phyloP scores from a whole-genome alignment of 2,329 filamentous ascomycete species.

The Cytospora leucostoma region DNA sequence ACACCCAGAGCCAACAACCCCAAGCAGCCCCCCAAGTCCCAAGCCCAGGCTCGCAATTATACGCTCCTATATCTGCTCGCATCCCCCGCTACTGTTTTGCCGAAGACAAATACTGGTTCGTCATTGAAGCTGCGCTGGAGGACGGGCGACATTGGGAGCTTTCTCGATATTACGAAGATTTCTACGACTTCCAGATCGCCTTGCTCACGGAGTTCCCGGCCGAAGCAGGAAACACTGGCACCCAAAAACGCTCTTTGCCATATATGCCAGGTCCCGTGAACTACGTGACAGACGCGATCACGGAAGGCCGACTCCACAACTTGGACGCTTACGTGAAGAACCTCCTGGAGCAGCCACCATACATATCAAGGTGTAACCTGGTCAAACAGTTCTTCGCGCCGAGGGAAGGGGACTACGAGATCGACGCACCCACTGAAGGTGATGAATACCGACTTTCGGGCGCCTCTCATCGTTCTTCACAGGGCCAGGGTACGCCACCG shows the following conservation, averaged over 20 bases:
- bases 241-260: constrained; percentile 78
- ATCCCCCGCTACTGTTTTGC: constrained; percentile 95
- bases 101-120: constrained; percentile 98
- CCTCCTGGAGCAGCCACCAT: constrained; percentile 75
- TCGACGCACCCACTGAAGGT: constrained; percentile 66
- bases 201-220: constrained; percentile 89
- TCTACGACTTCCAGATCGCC: constrained; percentile 97
- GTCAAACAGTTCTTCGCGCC: constrained; percentile 92
- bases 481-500: constrained; percentile 60
- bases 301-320: constrained; percentile 87
- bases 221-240: constrained; percentile 84
- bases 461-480: constrained; percentile 67
- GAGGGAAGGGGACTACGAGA: constrained; percentile 88
- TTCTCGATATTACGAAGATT: constrained; percentile 94
- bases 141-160: constrained; percentile 92
- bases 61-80: constrained; percentile 77
- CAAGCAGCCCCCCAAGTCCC: constrained; percentile 36
- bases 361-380: constrained; percentile 81
- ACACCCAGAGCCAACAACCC: constrained; percentile 35
- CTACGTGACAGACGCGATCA: constrained; percentile 97
- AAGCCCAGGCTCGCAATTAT: constrained; percentile 56
- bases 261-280: constrained; percentile 99
- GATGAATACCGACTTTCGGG: constrained; percentile 76
- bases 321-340: constrained; percentile 96
- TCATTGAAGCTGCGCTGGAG: constrained; percentile 87